phyloP scores from a whole-genome alignment of 2,329 filamentous ascomycete species.

The Diaporthe ampelina region DNA sequence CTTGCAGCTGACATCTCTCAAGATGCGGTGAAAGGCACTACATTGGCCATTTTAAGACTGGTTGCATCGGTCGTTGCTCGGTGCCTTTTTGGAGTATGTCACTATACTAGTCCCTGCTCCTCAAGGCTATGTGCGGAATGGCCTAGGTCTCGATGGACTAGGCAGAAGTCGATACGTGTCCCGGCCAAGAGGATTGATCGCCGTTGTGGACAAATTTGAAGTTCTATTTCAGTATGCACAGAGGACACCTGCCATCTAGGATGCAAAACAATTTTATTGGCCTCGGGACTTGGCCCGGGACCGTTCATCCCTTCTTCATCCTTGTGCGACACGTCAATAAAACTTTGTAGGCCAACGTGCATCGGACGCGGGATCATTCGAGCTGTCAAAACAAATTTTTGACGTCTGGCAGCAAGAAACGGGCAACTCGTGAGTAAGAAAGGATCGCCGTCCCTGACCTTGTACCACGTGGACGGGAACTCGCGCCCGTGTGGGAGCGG shows the following conservation, averaged over 20 bases:
- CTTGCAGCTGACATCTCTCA: conserved; percentile 3
- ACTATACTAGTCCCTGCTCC: not conserved
- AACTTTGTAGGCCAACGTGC: not conserved
- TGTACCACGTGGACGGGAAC: conserved; percentile 18
- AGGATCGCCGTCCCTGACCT: not conserved
- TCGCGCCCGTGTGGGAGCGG: not conserved
- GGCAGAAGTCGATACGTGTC: not conserved
- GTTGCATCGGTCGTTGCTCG: not conserved
- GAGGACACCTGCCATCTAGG: not conserved
- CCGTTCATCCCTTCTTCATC: too few species aligned
- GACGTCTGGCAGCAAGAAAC: not conserved
- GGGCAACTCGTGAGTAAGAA: not conserved
- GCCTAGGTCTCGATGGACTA: not conserved
- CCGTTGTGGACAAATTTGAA: not conserved
- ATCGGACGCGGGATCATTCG: not conserved
- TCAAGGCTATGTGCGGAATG: not conserved
- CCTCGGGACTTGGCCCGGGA: too few species aligned
- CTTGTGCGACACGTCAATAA: not conserved
- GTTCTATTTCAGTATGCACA: not conserved
- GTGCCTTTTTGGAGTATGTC: not conserved
- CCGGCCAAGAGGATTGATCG: not conserved
- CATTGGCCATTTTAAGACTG: not conserved
- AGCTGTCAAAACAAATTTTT: not conserved
- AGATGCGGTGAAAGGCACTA: conserved; percentile 7
- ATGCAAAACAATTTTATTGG: not conserved